phyloP scores from a whole-genome alignment of 2,329 filamentous ascomycete genomes.

The Alternaria novae-zelandiae region DNA sequence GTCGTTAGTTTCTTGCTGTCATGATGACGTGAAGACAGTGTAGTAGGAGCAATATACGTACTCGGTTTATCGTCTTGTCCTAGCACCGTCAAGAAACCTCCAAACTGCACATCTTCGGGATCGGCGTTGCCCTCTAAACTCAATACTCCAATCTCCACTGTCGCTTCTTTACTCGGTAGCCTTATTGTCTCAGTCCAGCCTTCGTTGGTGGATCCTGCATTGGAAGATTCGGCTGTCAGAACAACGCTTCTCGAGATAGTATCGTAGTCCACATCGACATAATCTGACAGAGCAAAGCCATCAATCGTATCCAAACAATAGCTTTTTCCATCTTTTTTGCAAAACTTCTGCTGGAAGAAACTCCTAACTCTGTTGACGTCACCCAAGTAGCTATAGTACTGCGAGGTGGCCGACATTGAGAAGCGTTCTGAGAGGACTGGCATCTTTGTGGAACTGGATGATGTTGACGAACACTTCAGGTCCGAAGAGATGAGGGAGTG shows the following conservation, averaged over 20 bases:
- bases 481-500: slow-evolving; percentile 61
- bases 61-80: slow-evolving; percentile 74
- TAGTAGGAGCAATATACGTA: slow-evolving; percentile 37
- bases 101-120: slow-evolving; percentile 76
- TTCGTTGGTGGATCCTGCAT: slow-evolving; percentile 12
- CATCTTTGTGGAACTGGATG: slow-evolving; percentile 68
- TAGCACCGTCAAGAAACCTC: slow-evolving; percentile 78
- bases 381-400: slow-evolving; percentile 73
- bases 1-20: background rate
- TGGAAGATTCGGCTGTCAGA: slow-evolving; percentile 68
- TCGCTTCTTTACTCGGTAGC: slow-evolving; percentile 50
- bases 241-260: slow-evolving; percentile 69
- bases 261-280: slow-evolving; percentile 81
- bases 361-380: slow-evolving; percentile 61
- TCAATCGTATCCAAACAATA: slow-evolving; percentile 60
- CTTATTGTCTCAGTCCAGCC: slow-evolving; percentile 57
- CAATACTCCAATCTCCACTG: slow-evolving; percentile 83
- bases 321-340: slow-evolving; percentile 38
- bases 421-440: slow-evolving; percentile 65
- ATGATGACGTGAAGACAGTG: background rate
- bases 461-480: slow-evolving; percentile 61
- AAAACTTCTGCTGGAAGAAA: slow-evolving; percentile 62
- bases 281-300: slow-evolving; percentile 61
- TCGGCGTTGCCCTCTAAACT: slow-evolving; percentile 69
- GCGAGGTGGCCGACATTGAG: slow-evolving; percentile 67